Evolutionary conservation across 116 monocot species (phyloP), one percentile per base, ranked within the genome.

Genomic region (Posidonia oceanica): DNA sequence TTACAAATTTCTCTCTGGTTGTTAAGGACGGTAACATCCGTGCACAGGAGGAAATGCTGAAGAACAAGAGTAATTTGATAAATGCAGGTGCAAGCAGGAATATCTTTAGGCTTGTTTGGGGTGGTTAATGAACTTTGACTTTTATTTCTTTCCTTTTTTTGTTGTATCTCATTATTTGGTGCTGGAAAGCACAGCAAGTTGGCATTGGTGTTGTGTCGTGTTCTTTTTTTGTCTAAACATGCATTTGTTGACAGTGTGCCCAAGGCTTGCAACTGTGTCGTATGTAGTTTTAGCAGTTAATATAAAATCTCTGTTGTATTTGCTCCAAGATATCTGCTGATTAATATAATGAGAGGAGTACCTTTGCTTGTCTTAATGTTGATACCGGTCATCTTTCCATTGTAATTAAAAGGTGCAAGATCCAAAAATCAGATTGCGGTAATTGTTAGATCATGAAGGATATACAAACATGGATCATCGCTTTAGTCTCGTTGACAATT

Each of bases 21-120:
- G 3, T 54, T 22, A 36, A 96, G 96, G 91, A 83, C 38, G 91
- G 91, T 4, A 48, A 91, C 77, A 48, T 77, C 55, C 77, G 63
- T 39, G 85, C 88, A 29, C 96, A 96, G 74, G 89, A 96, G 69
- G 80, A 91, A 69, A 77, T 96, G 91, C 63, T 96, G 76, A 91
- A 81, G 81, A 83, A 81, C 54, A 77, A 80, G 71, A 80, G 68
- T 61, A 72, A 79, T 69, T 38, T 69, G 54, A 77, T 88, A 54
- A 75, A 64, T 58, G 52, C 44, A 15, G 72, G 60, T 56, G 91
- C 96, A 15, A 96, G 96, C 69, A 88, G 75, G 82, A 96, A 89
- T 70, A 96, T 96, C 61, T 96, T 83, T 76, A 96, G 83, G 74
- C 75, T 96, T 38, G 71, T 96, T 59, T 96, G 96, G 91, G 14